A percentile compares a stretch with the other conserved stretches of the same genome.
These are phyloP conservation scores for Diospyros lotus DNA, from an alignment of 148 eudicot genomes.

Conservation along the genomic window DNA sequence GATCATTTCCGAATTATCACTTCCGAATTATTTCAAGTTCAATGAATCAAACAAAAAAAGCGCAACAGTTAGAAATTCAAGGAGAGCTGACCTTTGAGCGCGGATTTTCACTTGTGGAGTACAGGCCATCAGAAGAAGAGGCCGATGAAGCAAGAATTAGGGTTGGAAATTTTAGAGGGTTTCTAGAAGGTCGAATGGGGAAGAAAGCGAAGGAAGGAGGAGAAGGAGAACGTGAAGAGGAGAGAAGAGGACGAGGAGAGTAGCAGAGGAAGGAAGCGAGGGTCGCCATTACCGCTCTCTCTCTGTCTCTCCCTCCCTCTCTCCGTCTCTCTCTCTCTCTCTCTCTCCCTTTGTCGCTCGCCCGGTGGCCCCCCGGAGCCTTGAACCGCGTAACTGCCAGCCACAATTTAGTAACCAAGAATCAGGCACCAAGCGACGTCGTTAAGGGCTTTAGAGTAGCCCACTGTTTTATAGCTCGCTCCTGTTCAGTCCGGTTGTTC, in stretches of 20 bases:
- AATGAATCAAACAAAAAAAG: not conserved
- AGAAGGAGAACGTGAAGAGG: conserved; percentile 4
- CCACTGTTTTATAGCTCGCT: no score
- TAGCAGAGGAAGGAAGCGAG: conserved; percentile 25
- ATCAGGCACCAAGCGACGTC: no score
- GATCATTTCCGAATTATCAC: not conserved
- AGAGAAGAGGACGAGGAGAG: conserved; percentile 21
- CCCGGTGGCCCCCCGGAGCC: no score
- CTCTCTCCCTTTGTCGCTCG: no score
- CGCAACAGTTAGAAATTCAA: not conserved
- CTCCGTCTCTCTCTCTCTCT: not conserved
- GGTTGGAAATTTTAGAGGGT: conserved; percentile 19
- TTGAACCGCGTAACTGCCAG: no score
- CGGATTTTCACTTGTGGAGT: conserved; percentile 21
- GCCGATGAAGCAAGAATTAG: conserved; percentile 32
- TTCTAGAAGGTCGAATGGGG: conserved; percentile 17
- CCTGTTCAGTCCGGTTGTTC: no score
- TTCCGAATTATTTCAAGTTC: not conserved
- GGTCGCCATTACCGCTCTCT: conserved; percentile 28
- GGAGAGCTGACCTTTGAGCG: conserved; percentile 38
- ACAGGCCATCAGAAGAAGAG: conserved; percentile 36
- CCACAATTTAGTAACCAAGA: no score
- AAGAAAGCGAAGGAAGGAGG: conserved; percentile 4
- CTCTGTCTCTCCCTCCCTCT: conserved; percentile 9
- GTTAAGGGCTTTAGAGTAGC: no score